Conservation (phyloP, 129 eudicot species). For the Arctium minus region DNA sequence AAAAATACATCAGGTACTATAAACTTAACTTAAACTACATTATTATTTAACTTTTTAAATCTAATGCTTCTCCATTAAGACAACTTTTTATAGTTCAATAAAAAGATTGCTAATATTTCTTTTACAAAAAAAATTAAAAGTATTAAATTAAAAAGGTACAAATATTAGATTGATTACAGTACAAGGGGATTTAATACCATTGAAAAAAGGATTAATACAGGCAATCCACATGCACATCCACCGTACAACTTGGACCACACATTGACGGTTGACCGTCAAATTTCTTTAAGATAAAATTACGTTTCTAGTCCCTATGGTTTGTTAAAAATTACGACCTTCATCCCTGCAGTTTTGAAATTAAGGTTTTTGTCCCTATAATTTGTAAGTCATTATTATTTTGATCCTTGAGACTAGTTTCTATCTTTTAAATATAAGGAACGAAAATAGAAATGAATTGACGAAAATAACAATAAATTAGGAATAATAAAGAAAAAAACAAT, state of each 20-base stretch:
- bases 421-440: background rate
- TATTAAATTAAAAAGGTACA: background rate
- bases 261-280: slow-evolving; percentile 26
- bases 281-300: background rate
- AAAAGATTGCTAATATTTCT: background rate
- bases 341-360: background rate
- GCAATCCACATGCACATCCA: slow-evolving; percentile 29
- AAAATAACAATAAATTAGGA: no score
- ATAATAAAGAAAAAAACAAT: no score
- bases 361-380: background rate
- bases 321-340: background rate
- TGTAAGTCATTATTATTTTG: background rate
- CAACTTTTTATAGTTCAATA: background rate
- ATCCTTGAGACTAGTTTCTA: background rate
- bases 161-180: slow-evolving; percentile 14
- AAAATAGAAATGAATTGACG: background rate
- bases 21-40: background rate
- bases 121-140: background rate
- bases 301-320: background rate
- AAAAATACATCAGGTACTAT: background rate
- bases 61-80: background rate
- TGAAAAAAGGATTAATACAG: slow-evolving; percentile 15
- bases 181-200: background rate
- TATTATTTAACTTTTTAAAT: background rate
- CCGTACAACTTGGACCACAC: slow-evolving; percentile 32